Evolutionary conservation across 257 asterid genomes (phyloP).

Genomic region (Solanum clarkiae): DNA sequence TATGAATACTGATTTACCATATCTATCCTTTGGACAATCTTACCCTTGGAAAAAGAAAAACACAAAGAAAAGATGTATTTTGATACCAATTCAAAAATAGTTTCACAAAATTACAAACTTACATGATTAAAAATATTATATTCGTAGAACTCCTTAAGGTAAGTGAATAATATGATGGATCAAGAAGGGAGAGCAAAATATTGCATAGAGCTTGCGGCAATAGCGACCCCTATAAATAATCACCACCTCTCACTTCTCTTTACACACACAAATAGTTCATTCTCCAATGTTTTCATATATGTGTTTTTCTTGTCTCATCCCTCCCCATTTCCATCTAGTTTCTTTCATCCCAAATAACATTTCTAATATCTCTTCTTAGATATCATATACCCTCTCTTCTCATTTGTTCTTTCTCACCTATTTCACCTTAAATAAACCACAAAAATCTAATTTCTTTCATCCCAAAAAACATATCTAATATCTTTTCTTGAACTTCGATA

Average conservation of each 20-base stretch:
- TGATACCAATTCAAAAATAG: not conserved
- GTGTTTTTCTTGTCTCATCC: not conserved
- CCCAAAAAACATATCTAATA: not conserved
- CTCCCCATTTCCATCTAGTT: not conserved
- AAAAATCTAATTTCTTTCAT: not conserved
- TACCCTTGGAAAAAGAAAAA: not conserved
- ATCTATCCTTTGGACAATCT: too few species aligned
- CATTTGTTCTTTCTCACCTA: not conserved
- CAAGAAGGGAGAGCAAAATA: not conserved
- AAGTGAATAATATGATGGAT: not conserved
- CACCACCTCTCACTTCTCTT: constrained; percentile 6
- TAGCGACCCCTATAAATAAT: constrained; percentile 48
- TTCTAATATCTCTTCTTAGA: not conserved
- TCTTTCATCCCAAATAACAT: not conserved
- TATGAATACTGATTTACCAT: not conserved
- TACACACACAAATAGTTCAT: not conserved
- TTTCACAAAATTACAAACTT: not conserved
- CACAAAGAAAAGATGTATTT: not conserved
- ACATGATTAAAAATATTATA: not conserved
- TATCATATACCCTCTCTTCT: not conserved
- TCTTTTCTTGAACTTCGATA: not conserved
- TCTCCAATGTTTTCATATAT: not conserved
- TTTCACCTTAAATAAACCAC: not conserved
- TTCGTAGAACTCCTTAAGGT: not conserved
- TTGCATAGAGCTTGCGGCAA: constrained; percentile 29